These are phyloP conservation scores for Kwoniella botswanensis DNA, from an alignment of 768 basidiomycete species.

Conservation along the genomic window DNA sequence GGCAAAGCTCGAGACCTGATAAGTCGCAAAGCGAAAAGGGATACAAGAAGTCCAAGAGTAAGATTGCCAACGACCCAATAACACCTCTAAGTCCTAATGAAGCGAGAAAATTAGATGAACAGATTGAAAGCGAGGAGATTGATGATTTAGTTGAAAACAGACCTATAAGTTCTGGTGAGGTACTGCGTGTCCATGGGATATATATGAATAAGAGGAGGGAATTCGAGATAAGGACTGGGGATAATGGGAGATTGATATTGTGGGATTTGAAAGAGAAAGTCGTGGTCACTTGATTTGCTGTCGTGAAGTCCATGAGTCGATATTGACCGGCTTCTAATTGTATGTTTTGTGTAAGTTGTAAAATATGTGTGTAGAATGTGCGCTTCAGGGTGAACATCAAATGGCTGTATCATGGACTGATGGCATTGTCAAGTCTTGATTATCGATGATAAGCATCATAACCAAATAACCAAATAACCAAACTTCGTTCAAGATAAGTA, in stretches of 20 bases:
- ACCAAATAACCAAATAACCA: too few relatives aligned
- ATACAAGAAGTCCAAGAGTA: background rate
- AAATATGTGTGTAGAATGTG: background rate
- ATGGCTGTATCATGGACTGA: too few relatives aligned
- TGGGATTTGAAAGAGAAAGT: slow-evolving; percentile 41
- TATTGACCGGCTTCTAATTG: background rate
- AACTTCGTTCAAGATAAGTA: too few relatives aligned
- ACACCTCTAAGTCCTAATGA: slow-evolving; percentile 15
- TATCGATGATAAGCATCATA: too few relatives aligned
- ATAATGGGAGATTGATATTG: slow-evolving; percentile 41
- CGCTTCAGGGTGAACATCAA: too few relatives aligned
- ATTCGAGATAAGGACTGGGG: slow-evolving; percentile 42
- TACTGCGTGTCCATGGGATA: slow-evolving; percentile 49
- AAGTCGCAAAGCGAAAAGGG: background rate
- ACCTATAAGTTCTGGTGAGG: slow-evolving; percentile 35
- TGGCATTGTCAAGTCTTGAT: too few relatives aligned
- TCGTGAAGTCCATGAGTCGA: background rate
- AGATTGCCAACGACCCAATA: background rate
- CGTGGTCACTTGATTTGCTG: slow-evolving; percentile 6
- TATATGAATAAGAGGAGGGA: slow-evolving; percentile 49
- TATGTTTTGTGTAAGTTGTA: background rate
- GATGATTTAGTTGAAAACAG: slow-evolving; percentile 41
- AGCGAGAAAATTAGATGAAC: slow-evolving; percentile 24
- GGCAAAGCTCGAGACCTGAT: background rate
- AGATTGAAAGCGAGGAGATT: slow-evolving; percentile 21